These are phyloP conservation scores for Diaporthe capsici DNA, from an alignment of 2,329 filamentous ascomycete genomes.

Conservation along the genomic window DNA sequence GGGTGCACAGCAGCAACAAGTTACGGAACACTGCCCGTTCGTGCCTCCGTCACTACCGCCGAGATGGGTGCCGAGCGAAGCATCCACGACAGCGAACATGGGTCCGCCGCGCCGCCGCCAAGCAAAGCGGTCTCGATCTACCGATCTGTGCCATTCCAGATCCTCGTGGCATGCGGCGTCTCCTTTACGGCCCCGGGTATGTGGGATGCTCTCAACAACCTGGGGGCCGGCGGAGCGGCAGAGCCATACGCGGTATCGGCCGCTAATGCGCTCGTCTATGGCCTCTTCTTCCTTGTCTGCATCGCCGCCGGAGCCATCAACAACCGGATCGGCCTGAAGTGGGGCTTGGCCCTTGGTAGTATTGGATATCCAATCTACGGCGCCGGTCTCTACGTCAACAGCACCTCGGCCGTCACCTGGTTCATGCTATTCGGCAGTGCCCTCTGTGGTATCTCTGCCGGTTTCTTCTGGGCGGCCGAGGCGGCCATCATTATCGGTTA, in stretches of 20 bases:
- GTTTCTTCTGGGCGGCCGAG: constrained; percentile 65
- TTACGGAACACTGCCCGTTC: constrained; percentile 24
- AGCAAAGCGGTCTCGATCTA: constrained; percentile 20
- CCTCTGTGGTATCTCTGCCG: constrained; percentile 62
- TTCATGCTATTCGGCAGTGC: constrained; percentile 64
- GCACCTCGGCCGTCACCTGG: constrained; percentile 65
- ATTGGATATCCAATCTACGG: constrained; percentile 63
- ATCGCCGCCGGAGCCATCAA: constrained; percentile 63
- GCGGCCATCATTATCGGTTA: constrained; percentile 65
- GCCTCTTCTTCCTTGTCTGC: constrained; percentile 61
- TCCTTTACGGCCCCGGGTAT: constrained; percentile 65
- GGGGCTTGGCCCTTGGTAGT: constrained; percentile 60
- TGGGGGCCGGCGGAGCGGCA: constrained; percentile 67
- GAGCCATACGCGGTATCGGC: constrained; percentile 66
- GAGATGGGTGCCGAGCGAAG: constrained; percentile 27
- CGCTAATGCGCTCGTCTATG: constrained; percentile 66
- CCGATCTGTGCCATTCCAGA: constrained; percentile 40
- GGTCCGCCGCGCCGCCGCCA: constrained; percentile 1
- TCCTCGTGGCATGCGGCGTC: constrained; percentile 53
- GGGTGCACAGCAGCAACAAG: constrained; percentile 1
- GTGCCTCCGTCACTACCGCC: not conserved
- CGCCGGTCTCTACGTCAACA: constrained; percentile 64
- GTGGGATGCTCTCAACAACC: constrained; percentile 69
- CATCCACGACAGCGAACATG: constrained; percentile 34
- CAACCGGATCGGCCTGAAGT: constrained; percentile 62